Conservation (phyloP, 768 basidiomycete species). For the Amanita exitialis region DNA sequence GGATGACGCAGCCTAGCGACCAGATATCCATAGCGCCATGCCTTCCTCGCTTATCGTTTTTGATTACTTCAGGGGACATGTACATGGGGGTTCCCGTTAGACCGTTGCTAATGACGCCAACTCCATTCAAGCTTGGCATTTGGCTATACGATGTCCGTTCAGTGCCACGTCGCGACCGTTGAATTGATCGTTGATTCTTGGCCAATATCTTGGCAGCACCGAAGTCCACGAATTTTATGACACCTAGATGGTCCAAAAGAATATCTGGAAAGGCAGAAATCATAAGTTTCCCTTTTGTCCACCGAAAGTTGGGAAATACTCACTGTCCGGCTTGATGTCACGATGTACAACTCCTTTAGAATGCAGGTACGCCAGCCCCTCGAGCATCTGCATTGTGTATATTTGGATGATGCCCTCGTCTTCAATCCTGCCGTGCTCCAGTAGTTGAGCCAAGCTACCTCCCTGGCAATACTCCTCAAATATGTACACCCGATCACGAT, state of each 20-base stretch:
- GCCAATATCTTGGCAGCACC: constrained; percentile 95
- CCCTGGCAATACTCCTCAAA: constrained; percentile 99
- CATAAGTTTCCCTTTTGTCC: neutral
- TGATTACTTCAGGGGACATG: constrained; percentile 98
- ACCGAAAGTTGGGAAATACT: constrained; percentile 21
- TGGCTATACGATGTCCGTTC: constrained; percentile 26
- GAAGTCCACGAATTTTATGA: constrained; percentile 96
- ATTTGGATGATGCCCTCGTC: constrained; percentile 94
- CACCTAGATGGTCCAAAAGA: constrained; percentile 77
- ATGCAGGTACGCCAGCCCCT: constrained; percentile 90
- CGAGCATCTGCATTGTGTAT: constrained; percentile 95
- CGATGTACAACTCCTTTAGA: constrained; percentile 89
- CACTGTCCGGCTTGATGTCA: constrained; percentile 98
- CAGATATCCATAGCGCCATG: constrained; percentile 98
- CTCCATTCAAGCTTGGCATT: constrained; percentile 25
- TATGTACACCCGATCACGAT: constrained; percentile 97
- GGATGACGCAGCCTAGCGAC: constrained; percentile 95
- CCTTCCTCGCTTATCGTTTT: constrained; percentile 79
- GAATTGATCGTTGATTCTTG: constrained; percentile 78
- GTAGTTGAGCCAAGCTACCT: constrained; percentile 78
- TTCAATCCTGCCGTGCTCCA: constrained; percentile 92
- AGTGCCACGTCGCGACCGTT: constrained; percentile 53
- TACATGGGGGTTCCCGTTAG: constrained; percentile 99
- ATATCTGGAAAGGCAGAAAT: constrained; percentile 54
- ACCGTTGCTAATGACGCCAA: constrained; percentile 63